These are phyloP conservation scores for Globisporangium viniferum DNA, from an alignment of 352 stramenopile genomes.

Conservation along the genomic window DNA sequence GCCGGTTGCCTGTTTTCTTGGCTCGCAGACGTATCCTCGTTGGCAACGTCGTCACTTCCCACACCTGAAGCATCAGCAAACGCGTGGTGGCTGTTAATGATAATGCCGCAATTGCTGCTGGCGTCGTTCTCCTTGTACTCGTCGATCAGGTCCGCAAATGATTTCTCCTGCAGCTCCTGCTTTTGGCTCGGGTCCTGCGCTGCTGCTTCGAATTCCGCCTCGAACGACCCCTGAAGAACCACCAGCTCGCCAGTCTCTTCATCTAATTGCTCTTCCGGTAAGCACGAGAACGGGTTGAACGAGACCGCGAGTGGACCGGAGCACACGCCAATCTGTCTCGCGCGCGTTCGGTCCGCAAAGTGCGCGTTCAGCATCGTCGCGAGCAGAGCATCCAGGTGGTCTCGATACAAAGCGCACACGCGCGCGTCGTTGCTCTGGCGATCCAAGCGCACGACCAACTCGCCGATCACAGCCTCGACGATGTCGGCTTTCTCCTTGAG, in stretches of 20 bases:
- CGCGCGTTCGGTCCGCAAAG: conserved; percentile 41
- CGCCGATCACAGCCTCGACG: conserved; percentile 62
- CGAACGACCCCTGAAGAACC: conserved; percentile 34
- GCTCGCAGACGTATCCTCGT: conserved; percentile 6
- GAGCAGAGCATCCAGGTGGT: conserved; percentile 53
- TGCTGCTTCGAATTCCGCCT: conserved; percentile 11
- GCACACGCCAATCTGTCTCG: conserved; percentile 21
- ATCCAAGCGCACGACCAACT: conserved; percentile 55
- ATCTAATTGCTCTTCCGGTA: conserved; percentile 59
- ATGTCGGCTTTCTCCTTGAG: conserved; percentile 66
- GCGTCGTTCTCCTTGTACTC: conserved; percentile 26
- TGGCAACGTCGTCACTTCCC: background rate
- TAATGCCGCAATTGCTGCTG: background rate
- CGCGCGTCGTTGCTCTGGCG: conserved; percentile 23
- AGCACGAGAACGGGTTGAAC: conserved; percentile 61
- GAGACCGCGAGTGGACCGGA: conserved; percentile 40
- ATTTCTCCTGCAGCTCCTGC: conserved; percentile 22
- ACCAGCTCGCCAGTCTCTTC: conserved; percentile 53
- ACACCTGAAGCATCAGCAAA: conserved; percentile 18
- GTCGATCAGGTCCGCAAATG: conserved; percentile 34
- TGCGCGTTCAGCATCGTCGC: conserved; percentile 55
- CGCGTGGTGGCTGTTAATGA: conserved; percentile 26
- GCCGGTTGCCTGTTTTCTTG: background rate
- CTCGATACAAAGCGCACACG: conserved; percentile 25
- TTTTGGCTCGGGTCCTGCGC: conserved; percentile 18